Evolutionary conservation across 2,329 filamentous ascomycete species (phyloP).

Genomic region (Aspergillus flavus): DNA sequence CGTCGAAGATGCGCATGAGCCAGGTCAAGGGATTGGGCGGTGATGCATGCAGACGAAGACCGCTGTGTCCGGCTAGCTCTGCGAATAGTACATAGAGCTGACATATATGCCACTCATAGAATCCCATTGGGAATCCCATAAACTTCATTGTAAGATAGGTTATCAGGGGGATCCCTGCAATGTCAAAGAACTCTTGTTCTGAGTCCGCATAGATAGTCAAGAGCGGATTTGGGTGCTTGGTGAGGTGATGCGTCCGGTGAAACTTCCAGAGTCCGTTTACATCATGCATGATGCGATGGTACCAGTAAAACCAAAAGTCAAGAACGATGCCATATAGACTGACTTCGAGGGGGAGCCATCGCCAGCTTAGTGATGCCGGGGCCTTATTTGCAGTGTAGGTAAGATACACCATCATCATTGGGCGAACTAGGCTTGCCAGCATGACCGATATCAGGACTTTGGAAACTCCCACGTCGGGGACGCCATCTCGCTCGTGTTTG

Average conservation of each 20-base stretch:
- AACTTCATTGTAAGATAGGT: slow-evolving; percentile 38
- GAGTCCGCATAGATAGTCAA: slow-evolving; percentile 43
- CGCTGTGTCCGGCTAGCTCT: slow-evolving; percentile 9
- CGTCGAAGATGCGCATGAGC: slow-evolving; percentile 34
- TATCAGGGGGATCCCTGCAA: slow-evolving; percentile 42
- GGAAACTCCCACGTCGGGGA: neutral
- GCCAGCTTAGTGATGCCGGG: neutral
- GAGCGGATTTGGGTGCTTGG: slow-evolving; percentile 46
- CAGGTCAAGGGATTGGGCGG: slow-evolving; percentile 36
- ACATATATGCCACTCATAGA: slow-evolving; percentile 50
- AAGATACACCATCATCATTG: neutral
- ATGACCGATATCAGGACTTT: slow-evolving; percentile 1
- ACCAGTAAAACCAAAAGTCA: slow-evolving; percentile 23
- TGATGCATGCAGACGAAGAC: slow-evolving; percentile 33
- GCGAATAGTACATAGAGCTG: slow-evolving; percentile 45
- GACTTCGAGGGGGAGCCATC: neutral
- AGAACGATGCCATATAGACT: slow-evolving; percentile 7
- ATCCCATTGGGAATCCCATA: slow-evolving; percentile 44
- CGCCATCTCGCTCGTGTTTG: neutral
- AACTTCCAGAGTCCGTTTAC: slow-evolving; percentile 41
- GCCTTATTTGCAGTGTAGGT: neutral
- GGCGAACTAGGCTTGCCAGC: neutral
- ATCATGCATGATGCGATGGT: slow-evolving; percentile 46
- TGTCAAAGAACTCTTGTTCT: slow-evolving; percentile 46
- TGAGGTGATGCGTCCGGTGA: slow-evolving; percentile 48